Evolutionary conservation across 2,329 filamentous ascomycete genomes (phyloP).

Genomic region (Rachicladosporium sp.): DNA sequence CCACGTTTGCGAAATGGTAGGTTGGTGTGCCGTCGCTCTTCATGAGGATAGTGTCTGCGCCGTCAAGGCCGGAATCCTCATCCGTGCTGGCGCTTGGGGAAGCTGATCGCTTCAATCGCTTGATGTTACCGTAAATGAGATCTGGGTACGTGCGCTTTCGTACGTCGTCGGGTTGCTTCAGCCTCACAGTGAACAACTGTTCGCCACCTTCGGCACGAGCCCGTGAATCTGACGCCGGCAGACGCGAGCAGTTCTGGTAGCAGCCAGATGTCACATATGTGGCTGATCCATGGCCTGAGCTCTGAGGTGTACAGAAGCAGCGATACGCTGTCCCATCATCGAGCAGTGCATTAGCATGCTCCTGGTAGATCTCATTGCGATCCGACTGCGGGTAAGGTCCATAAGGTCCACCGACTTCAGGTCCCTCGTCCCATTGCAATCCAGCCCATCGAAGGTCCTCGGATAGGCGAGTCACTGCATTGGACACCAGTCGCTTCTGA

Average conservation of each 20-base stretch:
- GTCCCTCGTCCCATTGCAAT: slow-evolving; percentile 88
- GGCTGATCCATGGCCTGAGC: slow-evolving; percentile 44
- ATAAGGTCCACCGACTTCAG: slow-evolving; percentile 64
- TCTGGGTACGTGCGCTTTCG: slow-evolving; percentile 54
- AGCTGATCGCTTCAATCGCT: slow-evolving; percentile 24
- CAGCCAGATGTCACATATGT: slow-evolving; percentile 50
- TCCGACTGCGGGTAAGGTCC: slow-evolving; percentile 88
- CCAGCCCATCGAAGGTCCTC: slow-evolving; percentile 81
- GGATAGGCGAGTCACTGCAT: slow-evolving; percentile 66
- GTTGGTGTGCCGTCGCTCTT: slow-evolving; percentile 90
- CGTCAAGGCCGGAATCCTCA: slow-evolving; percentile 30
- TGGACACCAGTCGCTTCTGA: slow-evolving; percentile 70
- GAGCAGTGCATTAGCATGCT: slow-evolving; percentile 59
- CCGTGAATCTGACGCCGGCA: slow-evolving; percentile 56
- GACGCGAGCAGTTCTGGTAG: slow-evolving; percentile 59
- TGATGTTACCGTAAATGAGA: slow-evolving; percentile 62
- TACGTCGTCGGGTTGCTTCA: slow-evolving; percentile 51
- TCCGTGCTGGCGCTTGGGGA: slow-evolving; percentile 18
- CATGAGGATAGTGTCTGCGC: slow-evolving; percentile 76
- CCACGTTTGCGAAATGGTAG: slow-evolving; percentile 93
- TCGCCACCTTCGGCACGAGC: slow-evolving; percentile 51
- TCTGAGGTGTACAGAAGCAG: slow-evolving; percentile 66
- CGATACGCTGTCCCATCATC: slow-evolving; percentile 67
- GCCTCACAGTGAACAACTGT: slow-evolving; percentile 64
- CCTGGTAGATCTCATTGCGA: slow-evolving; percentile 57